A percentile compares a stretch with the other conserved stretches of the same genome.
phyloP scores from a whole-genome alignment of 176 grass and related monocot species.

The Oryza glaberrima region DNA sequence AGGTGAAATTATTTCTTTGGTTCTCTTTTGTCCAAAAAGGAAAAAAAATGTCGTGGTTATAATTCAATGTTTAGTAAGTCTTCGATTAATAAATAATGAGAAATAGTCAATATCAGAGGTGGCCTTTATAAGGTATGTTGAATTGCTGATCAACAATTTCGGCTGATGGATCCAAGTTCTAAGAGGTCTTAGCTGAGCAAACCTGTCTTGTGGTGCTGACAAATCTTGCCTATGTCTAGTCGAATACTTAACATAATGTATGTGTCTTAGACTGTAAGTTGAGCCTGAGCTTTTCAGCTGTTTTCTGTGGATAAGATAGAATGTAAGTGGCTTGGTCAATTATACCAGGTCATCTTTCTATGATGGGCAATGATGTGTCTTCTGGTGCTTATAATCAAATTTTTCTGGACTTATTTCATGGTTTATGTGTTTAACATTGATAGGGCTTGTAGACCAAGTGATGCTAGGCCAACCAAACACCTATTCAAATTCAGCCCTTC shows the following conservation, averaged over 20 bases:
- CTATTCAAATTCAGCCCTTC: not conserved
- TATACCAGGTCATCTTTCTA: not conserved
- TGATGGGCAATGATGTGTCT: not conserved
- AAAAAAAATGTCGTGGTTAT: not conserved
- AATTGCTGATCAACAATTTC: not conserved
- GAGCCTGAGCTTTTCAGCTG: not conserved
- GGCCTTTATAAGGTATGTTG: not conserved
- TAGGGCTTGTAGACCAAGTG: not conserved
- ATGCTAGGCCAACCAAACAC: not conserved
- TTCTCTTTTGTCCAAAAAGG: not conserved
- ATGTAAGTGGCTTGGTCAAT: not conserved
- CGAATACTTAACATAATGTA: not conserved
- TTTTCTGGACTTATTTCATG: not conserved
- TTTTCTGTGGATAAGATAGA: slow-evolving; percentile 4
- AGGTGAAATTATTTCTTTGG: slow-evolving; percentile 48
- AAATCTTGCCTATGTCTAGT: not conserved
- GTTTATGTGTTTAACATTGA: not conserved
- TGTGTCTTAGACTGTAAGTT: not conserved
- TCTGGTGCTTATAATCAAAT: not conserved
- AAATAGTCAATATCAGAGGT: not conserved
- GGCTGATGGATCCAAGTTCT: not conserved
- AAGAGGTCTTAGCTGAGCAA: not conserved
- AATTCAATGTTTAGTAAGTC: not conserved
- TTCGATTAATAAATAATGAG: not conserved
- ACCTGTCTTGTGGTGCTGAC: not conserved